These are phyloP conservation scores for Carex parvula DNA, from an alignment of 176 grass and related monocot genomes.

Conservation along the genomic window DNA sequence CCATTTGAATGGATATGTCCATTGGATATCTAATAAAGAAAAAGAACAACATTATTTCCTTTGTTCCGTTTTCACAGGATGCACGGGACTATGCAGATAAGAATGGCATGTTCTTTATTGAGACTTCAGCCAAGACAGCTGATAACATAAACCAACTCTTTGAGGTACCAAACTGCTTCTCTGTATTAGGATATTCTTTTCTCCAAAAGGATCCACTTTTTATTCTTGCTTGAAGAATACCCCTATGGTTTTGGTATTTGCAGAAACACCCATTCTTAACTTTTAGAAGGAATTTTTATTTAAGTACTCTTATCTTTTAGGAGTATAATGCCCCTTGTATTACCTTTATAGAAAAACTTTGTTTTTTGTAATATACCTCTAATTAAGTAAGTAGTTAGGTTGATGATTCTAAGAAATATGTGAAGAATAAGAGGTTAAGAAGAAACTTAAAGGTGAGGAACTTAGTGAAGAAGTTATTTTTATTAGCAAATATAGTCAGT, in stretches of 20 bases:
- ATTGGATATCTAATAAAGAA: background rate
- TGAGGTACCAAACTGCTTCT: constrained; percentile 43
- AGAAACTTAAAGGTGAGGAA: background rate
- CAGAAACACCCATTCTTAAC: background rate
- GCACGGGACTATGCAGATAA: constrained; percentile 54
- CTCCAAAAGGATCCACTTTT: background rate
- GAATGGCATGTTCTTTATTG: constrained; percentile 79
- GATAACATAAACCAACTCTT: constrained; percentile 88
- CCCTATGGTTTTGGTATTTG: background rate
- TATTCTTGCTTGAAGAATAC: background rate
- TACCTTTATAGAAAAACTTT: background rate
- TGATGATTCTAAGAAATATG: constrained; percentile 2
- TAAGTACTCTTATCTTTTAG: background rate
- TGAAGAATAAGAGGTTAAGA: background rate
- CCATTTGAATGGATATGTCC: too few relatives aligned
- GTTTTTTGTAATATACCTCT: background rate
- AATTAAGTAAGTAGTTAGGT: background rate
- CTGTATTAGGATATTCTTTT: background rate
- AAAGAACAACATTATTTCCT: constrained; percentile 2
- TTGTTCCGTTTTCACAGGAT: constrained; percentile 46
- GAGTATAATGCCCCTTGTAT: background rate
- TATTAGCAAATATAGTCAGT: background rate
- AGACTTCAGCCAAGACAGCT: constrained; percentile 83
- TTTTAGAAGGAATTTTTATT: background rate
- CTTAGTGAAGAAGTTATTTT: background rate